A percentile compares a stretch with the other conserved stretches of the same genome.
These are phyloP conservation scores for Filosporella fistucella DNA, from an alignment of 495 filamentous ascomycete species.

Conservation along the genomic window DNA sequence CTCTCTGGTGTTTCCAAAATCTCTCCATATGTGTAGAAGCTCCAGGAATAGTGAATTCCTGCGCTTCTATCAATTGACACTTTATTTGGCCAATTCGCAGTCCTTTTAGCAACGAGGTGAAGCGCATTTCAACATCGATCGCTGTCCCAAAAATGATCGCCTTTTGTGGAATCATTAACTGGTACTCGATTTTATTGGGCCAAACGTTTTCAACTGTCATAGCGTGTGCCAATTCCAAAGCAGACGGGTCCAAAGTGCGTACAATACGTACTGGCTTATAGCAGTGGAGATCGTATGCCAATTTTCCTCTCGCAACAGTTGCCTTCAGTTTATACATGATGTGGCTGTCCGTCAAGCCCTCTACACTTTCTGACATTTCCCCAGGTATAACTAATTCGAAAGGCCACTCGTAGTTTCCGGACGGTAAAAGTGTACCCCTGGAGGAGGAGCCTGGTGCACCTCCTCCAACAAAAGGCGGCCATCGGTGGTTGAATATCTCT, in stretches of 20 bases:
- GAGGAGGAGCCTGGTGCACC: slow-evolving; percentile 31
- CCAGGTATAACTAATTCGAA: slow-evolving; percentile 79
- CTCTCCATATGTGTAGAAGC: slow-evolving; percentile 45
- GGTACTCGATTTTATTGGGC: slow-evolving; percentile 92
- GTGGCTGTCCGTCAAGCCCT: slow-evolving; percentile 75
- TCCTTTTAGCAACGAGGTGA: slow-evolving; percentile 83
- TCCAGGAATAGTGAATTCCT: slow-evolving; percentile 56
- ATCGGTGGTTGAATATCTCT: slow-evolving; percentile 39
- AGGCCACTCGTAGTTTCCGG: slow-evolving; percentile 87
- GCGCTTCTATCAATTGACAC: slow-evolving; percentile 70
- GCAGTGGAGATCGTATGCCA: slow-evolving; percentile 73
- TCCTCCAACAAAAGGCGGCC: slow-evolving; percentile 38
- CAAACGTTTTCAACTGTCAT: slow-evolving; percentile 95
- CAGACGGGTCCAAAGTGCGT: slow-evolving; percentile 74
- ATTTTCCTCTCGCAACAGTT: slow-evolving; percentile 72
- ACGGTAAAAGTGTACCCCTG: slow-evolving; percentile 54
- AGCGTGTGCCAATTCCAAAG: slow-evolving; percentile 77
- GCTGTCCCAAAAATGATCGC: slow-evolving; percentile 86
- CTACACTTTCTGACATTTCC: slow-evolving; percentile 77
- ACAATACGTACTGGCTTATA: slow-evolving; percentile 82
- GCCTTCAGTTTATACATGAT: slow-evolving; percentile 88
- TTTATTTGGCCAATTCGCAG: slow-evolving; percentile 73
- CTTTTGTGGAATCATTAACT: slow-evolving; percentile 81
- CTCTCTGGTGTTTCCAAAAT: slow-evolving; percentile 56
- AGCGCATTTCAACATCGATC: slow-evolving; percentile 72